Percentiles rank a stretch among this genome's conserved stretches.
phyloP scores from a whole-genome alignment of 768 basidiomycete species.

The Hygrocybe punicea region DNA sequence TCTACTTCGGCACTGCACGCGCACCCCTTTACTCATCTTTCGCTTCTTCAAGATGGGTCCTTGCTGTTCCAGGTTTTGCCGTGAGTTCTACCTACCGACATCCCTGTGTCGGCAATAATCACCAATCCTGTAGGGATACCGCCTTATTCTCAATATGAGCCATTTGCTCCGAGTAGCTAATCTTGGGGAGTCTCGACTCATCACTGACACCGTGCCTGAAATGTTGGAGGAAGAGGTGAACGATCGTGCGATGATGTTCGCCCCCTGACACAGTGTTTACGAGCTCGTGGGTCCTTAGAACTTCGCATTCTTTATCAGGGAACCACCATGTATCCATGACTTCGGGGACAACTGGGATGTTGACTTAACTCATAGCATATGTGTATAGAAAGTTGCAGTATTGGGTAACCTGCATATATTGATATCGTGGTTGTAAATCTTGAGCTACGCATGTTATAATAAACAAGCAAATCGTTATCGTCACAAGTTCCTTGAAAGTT shows the following conservation, averaged over 20 bases:
- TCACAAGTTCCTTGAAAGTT: too few species aligned
- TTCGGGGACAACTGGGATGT: too few species aligned
- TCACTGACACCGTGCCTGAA: neutral
- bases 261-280: too few species aligned
- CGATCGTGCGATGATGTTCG: neutral
- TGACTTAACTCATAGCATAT: too few species aligned
- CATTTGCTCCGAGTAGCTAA: constrained; percentile 12
- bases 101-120: neutral
- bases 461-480: too few species aligned
- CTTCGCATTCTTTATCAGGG: too few species aligned
- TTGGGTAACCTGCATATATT: too few species aligned
- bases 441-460: too few species aligned
- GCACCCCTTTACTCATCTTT: neutral
- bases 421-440: too few species aligned
- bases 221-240: neutral
- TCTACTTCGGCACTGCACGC: neutral
- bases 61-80: constrained; percentile 25
- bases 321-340: too few species aligned
- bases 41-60: constrained; percentile 15
- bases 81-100: constrained; percentile 5
- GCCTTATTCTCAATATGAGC: constrained; percentile 26
- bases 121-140: constrained; percentile 16
- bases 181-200: neutral
- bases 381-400: too few species aligned
- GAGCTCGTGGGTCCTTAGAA: too few species aligned